Base-by-base conservation (phyloP, 164 flowering plant species). In the Nelumbo lutea region DNA sequence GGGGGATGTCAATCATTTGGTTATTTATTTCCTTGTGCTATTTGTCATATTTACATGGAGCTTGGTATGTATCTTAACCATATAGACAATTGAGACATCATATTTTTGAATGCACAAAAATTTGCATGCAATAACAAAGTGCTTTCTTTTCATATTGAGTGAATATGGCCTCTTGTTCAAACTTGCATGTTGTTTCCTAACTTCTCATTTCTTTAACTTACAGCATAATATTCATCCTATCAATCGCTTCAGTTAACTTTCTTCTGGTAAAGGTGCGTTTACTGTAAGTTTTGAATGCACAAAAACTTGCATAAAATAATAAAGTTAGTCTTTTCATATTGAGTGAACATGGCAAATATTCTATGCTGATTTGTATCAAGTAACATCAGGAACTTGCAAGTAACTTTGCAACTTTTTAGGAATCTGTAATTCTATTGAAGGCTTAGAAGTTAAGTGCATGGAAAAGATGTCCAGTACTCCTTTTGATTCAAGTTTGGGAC, bases 1-100 rank as follows among this genome's bases (percentile, higher is more conserved):
- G 68, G 66, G 97, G 96, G 67, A 88, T 89, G 97, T 85, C 98
- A 9, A 45, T 81, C 73, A 63, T 88, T 63, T 95, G 98, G 99
- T 80, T 88, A 59, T 75, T 82, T n/a, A 66, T 90, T 67, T 95
- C 98, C 42, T 73, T 88, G 78, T 52, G 70, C 68, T 95, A 92
- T 74, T 74, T 95, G 48, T 67, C 75, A 6, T 92, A 90, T 82
- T 85, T 95, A 38, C 99, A 95, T 75, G 97, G 96, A 71, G 93
- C 91, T 68, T 95, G 96, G 99, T 95, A 79, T 60, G 77, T 67
- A 27, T 48, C 61, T 64, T 65, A 6, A 6, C 46, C 68, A 62
- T 39, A 13, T 56, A 3, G 4, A 14, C 55, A 9, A 45, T 13
- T 43, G 46, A 5, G 2, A 13, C 65, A 2, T 61, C 3, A 8